These are phyloP conservation scores for Ceratocystis smalleyi DNA, from an alignment of 2,329 filamentous ascomycete species.

Conservation along the genomic window DNA sequence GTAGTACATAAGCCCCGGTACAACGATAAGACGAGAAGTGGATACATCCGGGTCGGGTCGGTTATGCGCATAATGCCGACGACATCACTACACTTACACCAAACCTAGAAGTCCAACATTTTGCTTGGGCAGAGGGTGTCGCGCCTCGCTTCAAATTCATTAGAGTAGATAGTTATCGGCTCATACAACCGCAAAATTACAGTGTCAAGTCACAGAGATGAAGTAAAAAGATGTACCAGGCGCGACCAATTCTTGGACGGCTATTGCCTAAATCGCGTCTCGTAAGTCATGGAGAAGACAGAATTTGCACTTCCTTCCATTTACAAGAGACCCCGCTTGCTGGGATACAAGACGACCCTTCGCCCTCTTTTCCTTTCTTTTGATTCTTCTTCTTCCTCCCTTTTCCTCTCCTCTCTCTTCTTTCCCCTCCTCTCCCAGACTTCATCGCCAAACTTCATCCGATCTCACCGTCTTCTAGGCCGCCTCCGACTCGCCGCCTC, in stretches of 20 bases:
- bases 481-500: not conserved
- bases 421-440: not conserved
- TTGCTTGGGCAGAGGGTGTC: not conserved
- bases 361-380: not conserved
- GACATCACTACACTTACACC: slow-evolving; percentile 2
- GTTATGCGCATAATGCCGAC: not conserved
- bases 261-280: not conserved
- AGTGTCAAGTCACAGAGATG: too few species aligned
- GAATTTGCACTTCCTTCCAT: slow-evolving; percentile 1
- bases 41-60: not conserved
- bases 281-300: not conserved
- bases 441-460: not conserved
- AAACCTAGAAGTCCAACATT: not conserved
- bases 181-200: not conserved
- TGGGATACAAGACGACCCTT: not conserved
- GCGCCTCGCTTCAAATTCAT: not conserved
- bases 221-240: too few species aligned
- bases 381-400: not conserved
- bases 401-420: not conserved
- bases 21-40: not conserved
- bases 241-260: not conserved
- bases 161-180: not conserved
- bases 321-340: not conserved
- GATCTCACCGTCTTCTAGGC: not conserved
- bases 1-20: not conserved